Conservation (phyloP, 1,139 yeast species). For the Lodderomyces parapsilosis region DNA sequence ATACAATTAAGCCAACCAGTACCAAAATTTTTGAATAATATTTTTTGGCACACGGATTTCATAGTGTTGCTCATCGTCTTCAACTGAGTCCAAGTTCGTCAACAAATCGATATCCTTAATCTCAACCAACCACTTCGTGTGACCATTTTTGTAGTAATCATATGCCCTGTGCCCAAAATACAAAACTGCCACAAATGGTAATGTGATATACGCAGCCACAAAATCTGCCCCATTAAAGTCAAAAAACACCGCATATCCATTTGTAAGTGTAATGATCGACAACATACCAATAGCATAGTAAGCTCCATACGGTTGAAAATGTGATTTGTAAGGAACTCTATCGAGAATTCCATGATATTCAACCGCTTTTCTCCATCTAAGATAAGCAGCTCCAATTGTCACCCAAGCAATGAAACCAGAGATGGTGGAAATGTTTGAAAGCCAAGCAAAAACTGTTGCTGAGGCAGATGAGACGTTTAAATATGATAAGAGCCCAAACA, state of each 20-base stretch:
- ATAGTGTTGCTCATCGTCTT: slow-evolving; percentile 33
- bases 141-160: slow-evolving; percentile 27
- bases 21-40: slow-evolving; percentile 35
- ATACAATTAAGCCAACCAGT: slow-evolving; percentile 37
- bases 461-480: slow-evolving; percentile 59
- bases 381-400: slow-evolving; percentile 52
- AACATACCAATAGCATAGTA: slow-evolving; percentile 49
- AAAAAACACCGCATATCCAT: slow-evolving; percentile 60
- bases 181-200: slow-evolving; percentile 51
- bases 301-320: slow-evolving; percentile 51
- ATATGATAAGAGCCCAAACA: slow-evolving; percentile 52
- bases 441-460: slow-evolving; percentile 57
- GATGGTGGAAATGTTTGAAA: slow-evolving; percentile 69
- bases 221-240: slow-evolving; percentile 51
- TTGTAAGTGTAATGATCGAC: slow-evolving; percentile 49
- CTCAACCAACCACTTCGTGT: slow-evolving; percentile 34
- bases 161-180: slow-evolving; percentile 45
- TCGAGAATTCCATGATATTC: slow-evolving; percentile 37
- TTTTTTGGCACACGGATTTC: slow-evolving; percentile 31
- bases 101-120: slow-evolving; percentile 42
- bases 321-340: slow-evolving; percentile 48
- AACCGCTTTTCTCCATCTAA: slow-evolving; percentile 57
- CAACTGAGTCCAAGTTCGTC: slow-evolving; percentile 46
- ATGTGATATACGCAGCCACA: slow-evolving; percentile 60
- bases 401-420: slow-evolving; percentile 63